A percentile compares a stretch with the other conserved stretches of the same genome.
phyloP scores from a whole-genome alignment of 108 stramenopile genomes.

The Epithemia pelagica region DNA sequence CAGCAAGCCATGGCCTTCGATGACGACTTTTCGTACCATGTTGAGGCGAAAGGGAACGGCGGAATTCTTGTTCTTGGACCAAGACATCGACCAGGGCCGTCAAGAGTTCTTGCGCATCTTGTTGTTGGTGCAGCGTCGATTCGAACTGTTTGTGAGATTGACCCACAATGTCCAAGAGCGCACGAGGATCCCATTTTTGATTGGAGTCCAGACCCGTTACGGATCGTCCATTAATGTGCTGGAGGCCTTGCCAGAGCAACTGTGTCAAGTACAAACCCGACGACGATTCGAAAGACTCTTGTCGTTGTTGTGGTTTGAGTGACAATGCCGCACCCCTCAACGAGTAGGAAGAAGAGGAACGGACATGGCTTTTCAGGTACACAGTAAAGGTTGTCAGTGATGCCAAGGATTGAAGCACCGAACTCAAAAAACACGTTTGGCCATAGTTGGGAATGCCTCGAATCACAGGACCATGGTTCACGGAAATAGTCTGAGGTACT shows the following conservation, averaged over 20 bases:
- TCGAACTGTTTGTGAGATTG: conserved; percentile 6
- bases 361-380: conserved; percentile 31
- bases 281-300: not conserved
- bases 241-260: conserved; percentile 4
- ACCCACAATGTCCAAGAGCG: not conserved
- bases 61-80: conserved; percentile 9
- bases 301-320: conserved; percentile 5
- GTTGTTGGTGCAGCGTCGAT: conserved; percentile 40
- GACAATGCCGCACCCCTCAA: too few relatives aligned
- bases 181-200: not conserved
- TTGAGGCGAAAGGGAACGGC: not conserved
- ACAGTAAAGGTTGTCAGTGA: conserved; percentile 41
- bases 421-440: conserved; percentile 79
- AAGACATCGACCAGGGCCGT: conserved; percentile 60
- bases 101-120: conserved; percentile 81
- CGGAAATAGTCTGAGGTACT: not conserved
- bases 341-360: too few relatives aligned
- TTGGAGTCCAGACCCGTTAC: not conserved
- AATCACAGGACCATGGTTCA: not conserved
- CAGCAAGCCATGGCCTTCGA: not conserved
- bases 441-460: conserved; percentile 64
- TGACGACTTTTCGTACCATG: too few relatives aligned
- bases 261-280: not conserved
- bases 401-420: conserved; percentile 71
- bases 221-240: conserved; percentile 5